Evolutionary conservation across 805 yeast genomes (phyloP).

Genomic region (Lachancea fermentati): DNA sequence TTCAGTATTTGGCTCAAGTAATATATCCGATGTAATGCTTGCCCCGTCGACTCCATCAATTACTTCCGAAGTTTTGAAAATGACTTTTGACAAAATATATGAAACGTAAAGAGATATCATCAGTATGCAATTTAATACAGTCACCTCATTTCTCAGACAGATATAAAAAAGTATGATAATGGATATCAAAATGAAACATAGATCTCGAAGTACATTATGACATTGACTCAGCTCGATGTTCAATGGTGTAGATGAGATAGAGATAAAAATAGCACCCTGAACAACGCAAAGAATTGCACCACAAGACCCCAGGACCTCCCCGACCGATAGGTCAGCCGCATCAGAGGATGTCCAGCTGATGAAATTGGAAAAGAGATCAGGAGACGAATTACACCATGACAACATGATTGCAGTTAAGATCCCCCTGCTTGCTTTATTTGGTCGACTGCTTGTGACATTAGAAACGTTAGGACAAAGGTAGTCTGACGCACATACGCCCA

Average conservation of each 20-base stretch:
- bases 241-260: slow-evolving; percentile 20
- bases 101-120: slow-evolving; percentile 24
- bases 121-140: slow-evolving; percentile 22
- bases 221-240: slow-evolving; percentile 17
- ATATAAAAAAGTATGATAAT: slow-evolving; percentile 23
- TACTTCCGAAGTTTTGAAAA: background rate
- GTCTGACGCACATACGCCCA: slow-evolving; percentile 34
- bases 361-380: slow-evolving; percentile 33
- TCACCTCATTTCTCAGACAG: slow-evolving; percentile 19
- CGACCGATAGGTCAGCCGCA: slow-evolving; percentile 29
- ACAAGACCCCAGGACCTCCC: slow-evolving; percentile 35
- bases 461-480: slow-evolving; percentile 34
- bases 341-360: slow-evolving; percentile 31
- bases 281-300: slow-evolving; percentile 34
- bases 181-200: slow-evolving; percentile 23
- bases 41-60: background rate
- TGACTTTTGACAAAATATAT: slow-evolving; percentile 19
- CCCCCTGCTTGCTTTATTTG: slow-evolving; percentile 13
- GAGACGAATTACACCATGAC: slow-evolving; percentile 36
- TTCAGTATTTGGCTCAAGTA: background rate
- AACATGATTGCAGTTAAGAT: slow-evolving; percentile 28
- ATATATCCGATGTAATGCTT: background rate
- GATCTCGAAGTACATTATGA: slow-evolving; percentile 21
- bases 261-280: slow-evolving; percentile 29
- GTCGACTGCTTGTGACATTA: slow-evolving; percentile 20